A percentile compares a stretch with the other conserved stretches of the same genome.
These are phyloP conservation scores for Dichotomopilus funicola DNA, from an alignment of 2,329 filamentous ascomycete genomes.

Conservation along the genomic window DNA sequence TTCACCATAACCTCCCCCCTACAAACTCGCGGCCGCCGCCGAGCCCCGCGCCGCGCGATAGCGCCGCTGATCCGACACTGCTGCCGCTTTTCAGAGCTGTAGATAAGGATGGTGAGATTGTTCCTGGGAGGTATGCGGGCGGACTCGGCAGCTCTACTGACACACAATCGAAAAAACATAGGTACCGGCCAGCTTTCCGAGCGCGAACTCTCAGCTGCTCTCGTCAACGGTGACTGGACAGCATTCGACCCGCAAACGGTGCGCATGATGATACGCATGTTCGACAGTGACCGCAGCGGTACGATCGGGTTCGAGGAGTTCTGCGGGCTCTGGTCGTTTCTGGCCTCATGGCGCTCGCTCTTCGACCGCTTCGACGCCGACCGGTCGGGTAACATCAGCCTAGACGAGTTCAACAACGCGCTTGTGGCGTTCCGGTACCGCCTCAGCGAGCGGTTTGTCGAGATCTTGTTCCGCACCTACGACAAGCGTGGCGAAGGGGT, in stretches of 20 bases:
- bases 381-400: constrained; percentile 75
- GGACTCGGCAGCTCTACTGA: not conserved
- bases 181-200: constrained; percentile 79
- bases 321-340: constrained; percentile 91
- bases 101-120: constrained; percentile 65
- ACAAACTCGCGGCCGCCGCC: constrained; percentile 57
- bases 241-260: constrained; percentile 90
- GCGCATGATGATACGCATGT: constrained; percentile 99
- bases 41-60: constrained; percentile 47
- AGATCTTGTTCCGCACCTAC: constrained; percentile 80
- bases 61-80: constrained; percentile 62
- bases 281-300: constrained; percentile 83
- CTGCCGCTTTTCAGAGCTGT: constrained; percentile 84
- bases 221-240: constrained; percentile 95
- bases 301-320: constrained; percentile 95
- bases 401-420: constrained; percentile 82
- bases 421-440: constrained; percentile 91
- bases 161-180: constrained; percentile 24
- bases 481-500: constrained; percentile 66
- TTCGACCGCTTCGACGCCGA: constrained; percentile 95
- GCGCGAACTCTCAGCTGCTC: constrained; percentile 75
- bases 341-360: constrained; percentile 86
- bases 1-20: constrained; percentile 45
- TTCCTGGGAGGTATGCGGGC: constrained; percentile 6
- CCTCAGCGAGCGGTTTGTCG: constrained; percentile 75